These are phyloP conservation scores for Alternaria viburni DNA, from an alignment of 2,329 filamentous ascomycete species.

Conservation along the genomic window DNA sequence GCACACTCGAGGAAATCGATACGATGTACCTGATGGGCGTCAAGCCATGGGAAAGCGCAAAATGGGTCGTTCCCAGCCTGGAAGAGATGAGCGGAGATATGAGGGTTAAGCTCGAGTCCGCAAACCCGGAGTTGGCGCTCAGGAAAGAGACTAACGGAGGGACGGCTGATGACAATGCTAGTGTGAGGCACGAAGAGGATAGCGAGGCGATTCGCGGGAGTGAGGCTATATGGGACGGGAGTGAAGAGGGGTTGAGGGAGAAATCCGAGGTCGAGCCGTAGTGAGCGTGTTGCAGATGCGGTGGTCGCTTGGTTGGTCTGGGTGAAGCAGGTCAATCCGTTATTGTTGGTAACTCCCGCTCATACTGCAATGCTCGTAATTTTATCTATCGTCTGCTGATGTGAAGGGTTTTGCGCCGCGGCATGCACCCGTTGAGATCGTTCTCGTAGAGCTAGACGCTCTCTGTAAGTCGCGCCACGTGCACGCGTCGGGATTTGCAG, in stretches of 20 bases:
- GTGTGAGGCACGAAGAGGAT: slow-evolving; percentile 6
- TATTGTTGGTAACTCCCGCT: background rate
- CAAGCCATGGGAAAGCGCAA: slow-evolving; percentile 66
- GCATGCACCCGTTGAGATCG: background rate
- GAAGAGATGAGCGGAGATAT: slow-evolving; percentile 34
- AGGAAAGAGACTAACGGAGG: slow-evolving; percentile 10
- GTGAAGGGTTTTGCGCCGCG: background rate
- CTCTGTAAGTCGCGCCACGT: background rate
- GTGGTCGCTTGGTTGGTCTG: background rate
- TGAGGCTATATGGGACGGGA: slow-evolving; percentile 1
- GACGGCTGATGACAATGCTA: background rate
- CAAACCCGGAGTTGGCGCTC: slow-evolving; percentile 25
- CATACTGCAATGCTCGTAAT: background rate
- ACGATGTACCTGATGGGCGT: slow-evolving; percentile 70
- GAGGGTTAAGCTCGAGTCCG: slow-evolving; percentile 29
- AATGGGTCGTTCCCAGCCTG: slow-evolving; percentile 52
- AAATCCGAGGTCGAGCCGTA: slow-evolving; percentile 9
- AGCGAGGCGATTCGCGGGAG: background rate
- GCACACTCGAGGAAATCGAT: slow-evolving; percentile 79
- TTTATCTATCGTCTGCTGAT: background rate
- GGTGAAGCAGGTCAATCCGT: slow-evolving; percentile 1
- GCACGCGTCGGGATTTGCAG: background rate
- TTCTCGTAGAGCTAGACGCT: background rate
- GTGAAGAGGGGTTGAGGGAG: slow-evolving; percentile 10
- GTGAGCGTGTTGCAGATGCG: background rate